phyloP scores from a whole-genome alignment of 257 asterid genomes.

The Rubia yunnanensis region DNA sequence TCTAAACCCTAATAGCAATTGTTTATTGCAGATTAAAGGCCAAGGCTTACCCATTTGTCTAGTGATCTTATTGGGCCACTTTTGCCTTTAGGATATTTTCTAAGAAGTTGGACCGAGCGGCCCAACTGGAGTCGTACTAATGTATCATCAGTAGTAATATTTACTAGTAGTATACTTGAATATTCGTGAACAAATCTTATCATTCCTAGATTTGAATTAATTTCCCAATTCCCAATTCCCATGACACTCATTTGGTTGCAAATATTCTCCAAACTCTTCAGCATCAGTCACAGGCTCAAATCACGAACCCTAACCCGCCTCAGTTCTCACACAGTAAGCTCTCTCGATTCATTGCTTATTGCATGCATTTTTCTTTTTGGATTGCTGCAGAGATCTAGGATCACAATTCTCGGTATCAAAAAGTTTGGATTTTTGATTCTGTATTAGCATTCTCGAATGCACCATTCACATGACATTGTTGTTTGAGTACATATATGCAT shows the following conservation, averaged over 20 bases:
- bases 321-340: constrained; percentile 11
- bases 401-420: not conserved
- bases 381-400: constrained; percentile 11
- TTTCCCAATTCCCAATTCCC: not conserved
- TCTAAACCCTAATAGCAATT: too few relatives aligned
- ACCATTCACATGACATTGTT: not conserved
- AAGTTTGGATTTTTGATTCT: not conserved
- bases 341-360: not conserved
- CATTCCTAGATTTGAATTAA: not conserved
- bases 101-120: too few relatives aligned
- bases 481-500: not conserved
- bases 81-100: too few relatives aligned
- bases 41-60: too few relatives aligned
- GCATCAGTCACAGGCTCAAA: constrained; percentile 8
- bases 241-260: not conserved
- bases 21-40: too few relatives aligned
- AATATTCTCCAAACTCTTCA: constrained; percentile 4
- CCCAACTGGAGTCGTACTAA: too few relatives aligned
- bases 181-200: not conserved
- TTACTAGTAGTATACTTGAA: not conserved
- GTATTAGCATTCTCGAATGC: not conserved
- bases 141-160: too few relatives aligned
- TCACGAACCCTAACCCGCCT: constrained; percentile 17
- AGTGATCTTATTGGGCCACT: too few relatives aligned
- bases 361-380: not conserved